Base-by-base conservation (phyloP, 768 basidiomycete species). In the Leccinellum albellum region DNA sequence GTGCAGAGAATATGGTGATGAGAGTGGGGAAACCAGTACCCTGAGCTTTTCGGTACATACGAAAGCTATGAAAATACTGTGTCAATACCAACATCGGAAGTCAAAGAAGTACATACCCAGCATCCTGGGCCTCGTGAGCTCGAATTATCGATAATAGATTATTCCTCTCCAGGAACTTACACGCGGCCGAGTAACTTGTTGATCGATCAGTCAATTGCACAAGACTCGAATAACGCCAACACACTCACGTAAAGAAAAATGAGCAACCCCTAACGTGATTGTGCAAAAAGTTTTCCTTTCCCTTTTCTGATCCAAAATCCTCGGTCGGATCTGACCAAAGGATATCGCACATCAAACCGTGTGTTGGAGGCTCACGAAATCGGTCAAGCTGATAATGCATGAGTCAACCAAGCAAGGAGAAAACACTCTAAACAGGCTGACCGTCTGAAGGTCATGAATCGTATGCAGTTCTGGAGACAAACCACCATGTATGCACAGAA, bases 1-100 rank as follows among this genome's bases (percentile, higher is more conserved):
- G 96, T 1, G 95, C 96, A 17, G 91, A 93, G 77, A 99, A 99
- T 64, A 99, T 92, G 35, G 95, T 98, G 76, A 98, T 97, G 31
- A 98, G 91, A 0, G 92, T 91, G 1, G 95, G 94, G 74, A 97
- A 98, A 50, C 93, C 93, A 62, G 91, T 94, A 32, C 85, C 88
- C 51, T 89, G 90, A 0, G 94, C 94, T 74, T 95, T 95, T 58
- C 90, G 84, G 74, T 92, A 89, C 94, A 98, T 97, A 29, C 88
- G 89, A 67, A 91, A 94, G 12, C 89, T 89, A 61, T 6, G 20
- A 42, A 9, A 35, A 33, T 37, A 47, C 9, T 45, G 24, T 21
- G 26, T 44, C 45, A 24, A n/a, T 6, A 47, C 51, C 14, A 48
- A 28, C 24, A 33, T 26, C 1, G 23, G 33, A 24, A 47, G 37